Evolutionary conservation across 75 land plant species (phyloP).

Genomic region (Pinus taeda): DNA sequence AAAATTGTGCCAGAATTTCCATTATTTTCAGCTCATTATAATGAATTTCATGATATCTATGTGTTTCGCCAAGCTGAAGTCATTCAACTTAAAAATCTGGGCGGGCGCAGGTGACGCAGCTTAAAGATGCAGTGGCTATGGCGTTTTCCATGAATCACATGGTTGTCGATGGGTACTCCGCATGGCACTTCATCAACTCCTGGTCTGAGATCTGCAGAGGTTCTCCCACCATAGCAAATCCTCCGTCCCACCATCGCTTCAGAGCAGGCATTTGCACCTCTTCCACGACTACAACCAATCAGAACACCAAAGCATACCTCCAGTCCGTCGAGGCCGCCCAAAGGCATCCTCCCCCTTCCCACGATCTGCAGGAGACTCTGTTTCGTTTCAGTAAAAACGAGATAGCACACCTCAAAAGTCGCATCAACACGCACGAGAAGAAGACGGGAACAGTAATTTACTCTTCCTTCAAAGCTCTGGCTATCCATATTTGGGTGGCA

Average conservation of each 20-base stretch:
- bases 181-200: constrained; percentile 70
- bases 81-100: too few species aligned
- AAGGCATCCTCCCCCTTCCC: neutral
- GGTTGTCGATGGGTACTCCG: constrained; percentile 50
- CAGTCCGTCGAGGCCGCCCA: neutral
- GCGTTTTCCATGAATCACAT: constrained; percentile 57
- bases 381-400: constrained; percentile 34
- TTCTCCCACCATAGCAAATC: neutral
- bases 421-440: constrained; percentile 15
- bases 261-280: neutral
- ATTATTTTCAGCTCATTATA: too few species aligned
- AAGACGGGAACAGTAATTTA: neutral
- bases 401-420: constrained; percentile 27
- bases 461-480: constrained; percentile 28
- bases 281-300: neutral
- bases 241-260: constrained; percentile 14
- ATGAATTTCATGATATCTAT: too few species aligned
- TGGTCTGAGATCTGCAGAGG: constrained; percentile 42
- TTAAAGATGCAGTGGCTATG: constrained; percentile 43
- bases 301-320: neutral
- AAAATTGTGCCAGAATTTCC: too few species aligned
- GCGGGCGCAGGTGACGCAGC: constrained; percentile 22
- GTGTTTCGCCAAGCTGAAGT: too few species aligned
- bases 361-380: constrained; percentile 26
- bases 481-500: constrained; percentile 20